These are phyloP conservation scores for Xerocomellus dryophilus DNA, from an alignment of 768 basidiomycete species.

Conservation along the genomic window DNA sequence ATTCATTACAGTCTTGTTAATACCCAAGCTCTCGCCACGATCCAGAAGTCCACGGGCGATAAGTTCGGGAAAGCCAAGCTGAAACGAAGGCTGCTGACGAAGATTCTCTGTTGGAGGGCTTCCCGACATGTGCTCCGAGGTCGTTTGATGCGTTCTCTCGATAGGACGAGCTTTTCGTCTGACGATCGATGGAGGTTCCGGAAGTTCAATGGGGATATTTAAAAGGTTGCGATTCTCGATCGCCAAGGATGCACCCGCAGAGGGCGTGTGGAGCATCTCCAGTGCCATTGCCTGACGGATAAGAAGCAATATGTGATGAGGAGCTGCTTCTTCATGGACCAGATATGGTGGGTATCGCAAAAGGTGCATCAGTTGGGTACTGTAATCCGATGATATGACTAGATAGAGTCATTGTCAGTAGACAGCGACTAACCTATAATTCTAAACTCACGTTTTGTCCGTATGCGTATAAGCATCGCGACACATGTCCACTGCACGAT, in stretches of 20 bases:
- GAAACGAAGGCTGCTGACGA: slow-evolving; percentile 42
- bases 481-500: slow-evolving; percentile 86
- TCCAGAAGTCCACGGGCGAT: slow-evolving; percentile 72
- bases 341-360: slow-evolving; percentile 73
- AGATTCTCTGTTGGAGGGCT: slow-evolving; percentile 29
- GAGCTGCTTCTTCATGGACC: slow-evolving; percentile 35
- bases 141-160: slow-evolving; percentile 30
- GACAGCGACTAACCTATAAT: not conserved
- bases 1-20: slow-evolving; percentile 78
- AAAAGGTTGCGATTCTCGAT: slow-evolving; percentile 81
- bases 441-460: slow-evolving; percentile 73
- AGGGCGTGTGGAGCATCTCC: slow-evolving; percentile 67
- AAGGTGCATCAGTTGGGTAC: slow-evolving; percentile 75
- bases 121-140: slow-evolving; percentile 20
- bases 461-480: slow-evolving; percentile 92
- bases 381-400: slow-evolving; percentile 90
- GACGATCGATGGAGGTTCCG: slow-evolving; percentile 40
- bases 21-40: slow-evolving; percentile 74
- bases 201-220: slow-evolving; percentile 66
- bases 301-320: slow-evolving; percentile 65
- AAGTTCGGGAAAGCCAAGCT: slow-evolving; percentile 64
- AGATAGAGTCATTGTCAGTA: slow-evolving; percentile 16
- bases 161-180: slow-evolving; percentile 36
- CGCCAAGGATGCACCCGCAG: slow-evolving; percentile 73
- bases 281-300: slow-evolving; percentile 81